These are phyloP conservation scores for Monosporascus sp. DNA, from an alignment of 2,329 filamentous ascomycete genomes.

Conservation along the genomic window DNA sequence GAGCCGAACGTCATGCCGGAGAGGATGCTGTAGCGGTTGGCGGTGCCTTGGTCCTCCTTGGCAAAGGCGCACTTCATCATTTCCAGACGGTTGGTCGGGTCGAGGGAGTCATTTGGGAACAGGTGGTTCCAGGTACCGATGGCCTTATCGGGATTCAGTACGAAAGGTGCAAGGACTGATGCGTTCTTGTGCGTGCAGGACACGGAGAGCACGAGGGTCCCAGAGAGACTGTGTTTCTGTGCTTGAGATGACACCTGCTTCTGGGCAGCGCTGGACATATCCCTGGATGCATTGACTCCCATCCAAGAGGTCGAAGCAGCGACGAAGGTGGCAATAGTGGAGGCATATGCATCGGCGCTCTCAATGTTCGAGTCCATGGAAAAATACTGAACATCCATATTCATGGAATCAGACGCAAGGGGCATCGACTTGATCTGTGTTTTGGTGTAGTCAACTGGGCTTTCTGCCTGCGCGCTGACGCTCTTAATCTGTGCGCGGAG, in stretches of 20 bases:
- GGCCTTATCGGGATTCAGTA: conserved; percentile 8
- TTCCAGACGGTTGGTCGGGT: neutral
- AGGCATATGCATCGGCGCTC: conserved; percentile 2
- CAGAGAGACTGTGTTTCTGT: conserved; percentile 6
- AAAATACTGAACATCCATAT: conserved; percentile 13
- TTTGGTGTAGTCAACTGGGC: conserved; percentile 9
- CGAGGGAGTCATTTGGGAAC: conserved; percentile 5
- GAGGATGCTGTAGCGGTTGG: conserved; percentile 8
- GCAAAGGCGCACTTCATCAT: too few species aligned
- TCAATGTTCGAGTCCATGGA: conserved; percentile 7
- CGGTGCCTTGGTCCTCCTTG: neutral
- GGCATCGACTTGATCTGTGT: conserved; percentile 11
- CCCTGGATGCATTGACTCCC: conserved; percentile 2
- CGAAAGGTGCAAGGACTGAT: conserved; percentile 8
- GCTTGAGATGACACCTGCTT: conserved; percentile 6
- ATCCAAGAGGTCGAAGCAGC: conserved; percentile 2
- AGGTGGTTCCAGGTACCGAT: conserved; percentile 9
- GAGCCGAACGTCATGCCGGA: conserved; percentile 12
- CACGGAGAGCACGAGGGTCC: conserved; percentile 10
- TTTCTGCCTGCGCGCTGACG: conserved; percentile 4
- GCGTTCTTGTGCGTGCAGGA: conserved; percentile 12
- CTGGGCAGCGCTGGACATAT: conserved; percentile 3
- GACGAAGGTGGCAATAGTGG: conserved; percentile 1
- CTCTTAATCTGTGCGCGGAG: conserved; percentile 4
- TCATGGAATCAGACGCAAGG: conserved; percentile 10